A percentile compares a stretch with the other conserved stretches of the same genome.
Evolutionary conservation across 768 basidiomycete species (phyloP).

Genomic region (Phaeotremella fagi): DNA sequence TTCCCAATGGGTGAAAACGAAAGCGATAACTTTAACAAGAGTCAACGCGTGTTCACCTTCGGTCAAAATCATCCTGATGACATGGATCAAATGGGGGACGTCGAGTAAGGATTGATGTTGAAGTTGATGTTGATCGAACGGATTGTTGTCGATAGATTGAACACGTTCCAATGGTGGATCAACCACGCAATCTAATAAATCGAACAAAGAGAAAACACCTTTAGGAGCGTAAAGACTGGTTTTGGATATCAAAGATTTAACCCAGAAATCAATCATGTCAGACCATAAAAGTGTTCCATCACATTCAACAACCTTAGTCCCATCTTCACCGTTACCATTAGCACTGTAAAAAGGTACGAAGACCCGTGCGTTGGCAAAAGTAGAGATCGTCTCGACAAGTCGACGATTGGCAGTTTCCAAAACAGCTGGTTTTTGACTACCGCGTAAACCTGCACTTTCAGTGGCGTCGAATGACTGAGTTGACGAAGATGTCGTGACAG

Average conservation of each 20-base stretch:
- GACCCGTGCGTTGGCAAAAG: slow-evolving; percentile 40
- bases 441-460: slow-evolving; percentile 50
- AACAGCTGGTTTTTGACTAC: slow-evolving; percentile 51
- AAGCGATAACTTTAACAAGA: slow-evolving; percentile 50
- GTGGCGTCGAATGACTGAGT: slow-evolving; percentile 47
- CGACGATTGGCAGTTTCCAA: slow-evolving; percentile 52
- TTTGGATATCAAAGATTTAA: slow-evolving; percentile 47
- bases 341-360: slow-evolving; percentile 28
- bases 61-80: slow-evolving; percentile 47
- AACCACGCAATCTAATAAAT: slow-evolving; percentile 50
- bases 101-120: slow-evolving; percentile 45
- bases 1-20: slow-evolving; percentile 52
- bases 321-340: too few species aligned
- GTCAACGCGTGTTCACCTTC: slow-evolving; percentile 52
- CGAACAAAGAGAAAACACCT: slow-evolving; percentile 51
- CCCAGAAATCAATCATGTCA: slow-evolving; percentile 49
- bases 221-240: slow-evolving; percentile 51
- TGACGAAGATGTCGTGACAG: slow-evolving; percentile 50
- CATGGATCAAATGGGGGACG: slow-evolving; percentile 48
- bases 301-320: slow-evolving; percentile 33
- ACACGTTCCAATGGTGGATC: slow-evolving; percentile 42
- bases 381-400: slow-evolving; percentile 49
- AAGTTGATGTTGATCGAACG: not conserved
- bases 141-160: not conserved
- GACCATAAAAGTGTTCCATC: slow-evolving; percentile 47